Evolutionary conservation across 2,329 filamentous ascomycete species (phyloP).

Genomic region (Beauveria sp.): DNA sequence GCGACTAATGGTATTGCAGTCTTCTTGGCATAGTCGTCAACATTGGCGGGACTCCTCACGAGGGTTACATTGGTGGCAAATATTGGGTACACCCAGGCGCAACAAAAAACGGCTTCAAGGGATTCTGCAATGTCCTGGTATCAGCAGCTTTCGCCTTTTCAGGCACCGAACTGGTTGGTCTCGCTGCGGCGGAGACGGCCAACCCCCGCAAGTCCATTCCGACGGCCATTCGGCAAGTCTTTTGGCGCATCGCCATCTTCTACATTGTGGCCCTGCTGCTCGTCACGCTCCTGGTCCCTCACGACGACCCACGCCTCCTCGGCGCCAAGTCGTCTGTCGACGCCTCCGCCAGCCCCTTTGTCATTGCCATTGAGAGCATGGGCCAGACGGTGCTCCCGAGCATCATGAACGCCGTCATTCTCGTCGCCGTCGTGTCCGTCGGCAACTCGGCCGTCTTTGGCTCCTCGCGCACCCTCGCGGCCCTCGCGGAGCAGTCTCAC

Average conservation of each 20-base stretch:
- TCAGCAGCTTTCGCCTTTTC: constrained; percentile 62
- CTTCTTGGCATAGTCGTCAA: constrained; percentile 48
- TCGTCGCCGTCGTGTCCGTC: constrained; percentile 44
- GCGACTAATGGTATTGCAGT: not conserved
- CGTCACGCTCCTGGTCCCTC: constrained; percentile 35
- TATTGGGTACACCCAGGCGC: constrained; percentile 35
- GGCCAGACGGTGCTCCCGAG: constrained; percentile 36
- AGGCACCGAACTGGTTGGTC: constrained; percentile 58
- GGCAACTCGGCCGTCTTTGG: constrained; percentile 45
- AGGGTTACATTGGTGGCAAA: constrained; percentile 32
- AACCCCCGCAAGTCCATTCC: constrained; percentile 64
- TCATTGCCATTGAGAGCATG: constrained; percentile 39
- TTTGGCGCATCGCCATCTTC: constrained; percentile 40
- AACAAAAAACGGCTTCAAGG: constrained; percentile 62
- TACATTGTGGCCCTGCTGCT: constrained; percentile 39
- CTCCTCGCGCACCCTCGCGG: constrained; percentile 44
- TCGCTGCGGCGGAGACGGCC: constrained; percentile 57
- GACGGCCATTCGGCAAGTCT: constrained; percentile 66
- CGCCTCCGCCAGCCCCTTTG: constrained; percentile 38
- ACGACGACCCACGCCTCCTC: constrained; percentile 33
- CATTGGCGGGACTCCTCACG: constrained; percentile 44
- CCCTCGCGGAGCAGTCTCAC: constrained; percentile 43
- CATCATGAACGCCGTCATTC: constrained; percentile 45
- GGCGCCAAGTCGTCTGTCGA: constrained; percentile 19
- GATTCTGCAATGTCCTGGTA: constrained; percentile 59